phyloP scores from a whole-genome alignment of 164 flowering plant species.

The Aristolochia fimbriata region DNA sequence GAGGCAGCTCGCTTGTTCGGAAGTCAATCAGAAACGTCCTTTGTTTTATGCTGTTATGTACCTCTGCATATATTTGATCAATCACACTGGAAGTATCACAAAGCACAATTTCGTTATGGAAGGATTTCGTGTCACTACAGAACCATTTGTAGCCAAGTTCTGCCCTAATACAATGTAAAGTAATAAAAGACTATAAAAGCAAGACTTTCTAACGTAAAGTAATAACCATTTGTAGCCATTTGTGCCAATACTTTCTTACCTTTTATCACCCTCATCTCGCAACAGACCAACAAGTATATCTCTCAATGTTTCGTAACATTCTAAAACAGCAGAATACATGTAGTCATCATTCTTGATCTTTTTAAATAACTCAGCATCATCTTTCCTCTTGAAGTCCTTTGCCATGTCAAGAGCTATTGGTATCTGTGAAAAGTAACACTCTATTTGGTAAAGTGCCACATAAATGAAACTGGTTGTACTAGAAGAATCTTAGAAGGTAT shows the following conservation, averaged over 20 bases:
- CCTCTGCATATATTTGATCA: constrained; percentile 40
- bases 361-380: constrained; percentile 62
- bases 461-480: not conserved
- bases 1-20: constrained; percentile 67
- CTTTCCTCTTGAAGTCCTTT: constrained; percentile 68
- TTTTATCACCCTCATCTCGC: constrained; percentile 41
- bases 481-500: not conserved
- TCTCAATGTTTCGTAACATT: constrained; percentile 77
- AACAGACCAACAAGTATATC: constrained; percentile 49
- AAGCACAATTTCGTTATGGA: not conserved
- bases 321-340: constrained; percentile 84
- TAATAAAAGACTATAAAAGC: not conserved
- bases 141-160: not conserved
- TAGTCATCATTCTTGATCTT: constrained; percentile 63
- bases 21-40: constrained; percentile 47
- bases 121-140: not conserved
- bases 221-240: too few relatives aligned
- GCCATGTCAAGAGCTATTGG: constrained; percentile 99
- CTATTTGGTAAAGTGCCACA: not conserved
- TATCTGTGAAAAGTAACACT: constrained; percentile 35
- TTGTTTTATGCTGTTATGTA: constrained; percentile 39
- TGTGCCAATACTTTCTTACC: constrained; percentile 33
- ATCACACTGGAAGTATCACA: constrained; percentile 38
- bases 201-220: too few relatives aligned
- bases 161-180: not conserved